These are phyloP conservation scores for Phalaenopsis equestris DNA, from an alignment of 106 monocot genomes.

Conservation along the genomic window DNA sequence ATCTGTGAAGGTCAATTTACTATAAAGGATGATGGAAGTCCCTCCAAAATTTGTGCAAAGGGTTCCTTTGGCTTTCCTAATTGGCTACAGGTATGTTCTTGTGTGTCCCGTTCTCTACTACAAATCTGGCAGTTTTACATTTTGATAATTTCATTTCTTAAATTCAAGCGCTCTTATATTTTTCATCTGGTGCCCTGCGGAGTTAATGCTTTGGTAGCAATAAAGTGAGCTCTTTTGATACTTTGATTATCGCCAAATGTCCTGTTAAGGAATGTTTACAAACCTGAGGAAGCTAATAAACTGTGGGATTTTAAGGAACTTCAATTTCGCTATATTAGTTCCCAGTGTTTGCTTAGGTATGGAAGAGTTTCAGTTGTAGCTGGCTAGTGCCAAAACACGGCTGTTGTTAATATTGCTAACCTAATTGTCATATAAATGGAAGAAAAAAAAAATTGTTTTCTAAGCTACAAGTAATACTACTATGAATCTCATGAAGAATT, in stretches of 20 bases:
- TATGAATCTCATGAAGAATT: neutral
- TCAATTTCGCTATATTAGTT: neutral
- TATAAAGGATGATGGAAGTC: conserved; percentile 27
- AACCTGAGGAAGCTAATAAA: neutral
- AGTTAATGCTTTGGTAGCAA: too few species aligned
- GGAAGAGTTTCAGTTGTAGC: neutral
- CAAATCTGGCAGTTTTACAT: neutral
- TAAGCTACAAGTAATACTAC: neutral
- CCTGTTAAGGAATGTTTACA: neutral
- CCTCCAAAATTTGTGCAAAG: conserved; percentile 28
- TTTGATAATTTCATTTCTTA: neutral
- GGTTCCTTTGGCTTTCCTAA: conserved; percentile 56
- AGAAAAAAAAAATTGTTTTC: neutral
- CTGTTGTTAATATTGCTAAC: neutral
- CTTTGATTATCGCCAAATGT: neutral
- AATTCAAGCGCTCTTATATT: neutral
- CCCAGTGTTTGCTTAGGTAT: neutral
- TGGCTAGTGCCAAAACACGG: neutral
- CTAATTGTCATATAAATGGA: neutral
- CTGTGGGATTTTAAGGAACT: neutral
- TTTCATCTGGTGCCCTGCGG: too few species aligned
- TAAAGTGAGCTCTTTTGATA: neutral
- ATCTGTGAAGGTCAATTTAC: conserved; percentile 47
- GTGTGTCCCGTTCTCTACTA: neutral
- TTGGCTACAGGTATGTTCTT: conserved; percentile 53